phyloP scores from a whole-genome alignment of 768 basidiomycete genomes.

The Suillus bovinus region DNA sequence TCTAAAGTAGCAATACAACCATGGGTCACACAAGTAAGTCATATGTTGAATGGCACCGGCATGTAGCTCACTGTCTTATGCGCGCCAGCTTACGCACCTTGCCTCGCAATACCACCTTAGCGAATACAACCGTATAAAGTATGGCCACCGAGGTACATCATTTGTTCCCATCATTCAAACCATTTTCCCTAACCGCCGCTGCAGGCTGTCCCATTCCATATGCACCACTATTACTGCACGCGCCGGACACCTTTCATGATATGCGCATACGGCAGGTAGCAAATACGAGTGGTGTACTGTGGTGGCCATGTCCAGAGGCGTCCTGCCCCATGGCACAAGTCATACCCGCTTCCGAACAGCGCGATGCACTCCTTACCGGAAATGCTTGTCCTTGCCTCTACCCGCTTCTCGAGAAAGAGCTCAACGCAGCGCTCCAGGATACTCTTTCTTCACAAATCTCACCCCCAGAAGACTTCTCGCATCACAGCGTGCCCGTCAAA shows the following conservation, averaged over 20 bases:
- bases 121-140: constrained; percentile 71
- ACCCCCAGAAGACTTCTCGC: constrained; percentile 7
- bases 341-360: constrained; percentile 23
- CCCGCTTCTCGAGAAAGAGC: constrained; percentile 45
- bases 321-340: constrained; percentile 6
- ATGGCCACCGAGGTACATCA: constrained; percentile 45
- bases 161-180: neutral
- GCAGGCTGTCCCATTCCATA: constrained; percentile 61
- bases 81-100: constrained; percentile 48
- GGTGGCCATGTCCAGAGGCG: constrained; percentile 45
- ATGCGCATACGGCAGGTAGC: constrained; percentile 53
- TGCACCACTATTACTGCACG: constrained; percentile 59
- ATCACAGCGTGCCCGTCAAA: constrained; percentile 41
- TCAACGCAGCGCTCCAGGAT: constrained; percentile 58
- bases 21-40: constrained; percentile 26
- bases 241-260: constrained; percentile 56
- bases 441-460: constrained; percentile 32
- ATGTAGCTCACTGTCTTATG: constrained; percentile 3
- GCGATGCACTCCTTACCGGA: constrained; percentile 23
- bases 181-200: neutral
- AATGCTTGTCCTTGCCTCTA: constrained; percentile 1
- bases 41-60: neutral
- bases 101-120: constrained; percentile 77
- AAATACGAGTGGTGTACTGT: constrained; percentile 39
- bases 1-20: neutral